Evolutionary conservation across 2,329 filamentous ascomycete genomes (phyloP).

Genomic region (Orbilia oligospora): DNA sequence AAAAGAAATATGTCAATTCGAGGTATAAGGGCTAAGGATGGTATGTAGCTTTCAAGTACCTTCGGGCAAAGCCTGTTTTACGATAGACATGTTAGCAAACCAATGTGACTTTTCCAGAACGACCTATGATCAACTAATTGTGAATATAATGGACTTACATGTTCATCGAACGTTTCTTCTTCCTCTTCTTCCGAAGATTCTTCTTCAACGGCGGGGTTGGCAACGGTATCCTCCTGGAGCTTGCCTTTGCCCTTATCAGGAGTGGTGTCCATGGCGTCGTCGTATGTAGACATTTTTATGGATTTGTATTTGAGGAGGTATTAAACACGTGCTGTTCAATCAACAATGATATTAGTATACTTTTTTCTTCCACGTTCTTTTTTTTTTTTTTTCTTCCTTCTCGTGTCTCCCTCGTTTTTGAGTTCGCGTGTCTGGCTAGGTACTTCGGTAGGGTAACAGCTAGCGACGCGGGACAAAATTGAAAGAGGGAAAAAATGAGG

Average conservation of each 20-base stretch:
- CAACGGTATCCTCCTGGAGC: slow-evolving; percentile 39
- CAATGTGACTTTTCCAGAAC: background rate
- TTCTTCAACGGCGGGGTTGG: slow-evolving; percentile 29
- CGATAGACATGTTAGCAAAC: slow-evolving; percentile 16
- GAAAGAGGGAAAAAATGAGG: slow-evolving; percentile 24
- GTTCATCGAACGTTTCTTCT: slow-evolving; percentile 35
- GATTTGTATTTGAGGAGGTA: background rate
- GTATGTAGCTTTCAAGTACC: slow-evolving; percentile 30
- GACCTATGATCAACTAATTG: background rate
- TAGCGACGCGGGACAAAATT: slow-evolving; percentile 13
- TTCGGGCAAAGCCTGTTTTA: slow-evolving; percentile 30
- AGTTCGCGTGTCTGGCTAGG: slow-evolving; percentile 2
- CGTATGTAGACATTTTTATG: slow-evolving; percentile 53
- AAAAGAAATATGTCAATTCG: background rate
- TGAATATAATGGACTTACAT: slow-evolving; percentile 6
- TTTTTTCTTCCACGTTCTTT: background rate
- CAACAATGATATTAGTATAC: background rate
- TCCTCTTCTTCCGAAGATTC: slow-evolving; percentile 42
- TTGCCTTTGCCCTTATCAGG: slow-evolving; percentile 57
- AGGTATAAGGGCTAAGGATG: background rate
- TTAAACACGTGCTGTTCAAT: slow-evolving; percentile 17
- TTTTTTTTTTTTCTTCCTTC: background rate
- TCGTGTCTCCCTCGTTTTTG: background rate
- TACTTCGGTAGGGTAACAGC: background rate
- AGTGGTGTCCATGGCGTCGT: slow-evolving; percentile 54